These are phyloP conservation scores for Nakazawaea siamensis DNA, from an alignment of 805 yeast genomes.

Conservation along the genomic window DNA sequence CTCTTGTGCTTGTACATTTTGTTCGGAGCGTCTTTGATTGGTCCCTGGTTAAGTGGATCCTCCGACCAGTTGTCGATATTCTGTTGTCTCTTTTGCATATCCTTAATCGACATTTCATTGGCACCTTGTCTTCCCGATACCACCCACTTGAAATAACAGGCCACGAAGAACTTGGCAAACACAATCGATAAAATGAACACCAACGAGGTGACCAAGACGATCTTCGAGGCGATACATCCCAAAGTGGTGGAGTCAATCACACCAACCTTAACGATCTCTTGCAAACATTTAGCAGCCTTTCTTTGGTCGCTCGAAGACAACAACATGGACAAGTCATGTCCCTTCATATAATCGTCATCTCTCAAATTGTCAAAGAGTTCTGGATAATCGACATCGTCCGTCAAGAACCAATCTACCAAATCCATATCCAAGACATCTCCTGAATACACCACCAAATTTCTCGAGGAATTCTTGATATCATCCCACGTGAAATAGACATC, in stretches of 20 bases:
- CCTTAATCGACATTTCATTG: conserved; percentile 44
- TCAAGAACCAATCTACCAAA: conserved; percentile 66
- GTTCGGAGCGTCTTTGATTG: conserved; percentile 42
- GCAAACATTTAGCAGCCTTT: conserved; percentile 69
- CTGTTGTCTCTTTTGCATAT: conserved; percentile 54
- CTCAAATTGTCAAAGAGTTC: conserved; percentile 56
- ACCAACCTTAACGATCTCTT: conserved; percentile 85
- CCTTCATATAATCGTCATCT: conserved; percentile 46
- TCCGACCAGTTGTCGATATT: conserved; percentile 83
- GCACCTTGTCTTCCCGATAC: conserved; percentile 80
- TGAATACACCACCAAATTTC: conserved; percentile 80
- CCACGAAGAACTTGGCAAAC: conserved; percentile 67
- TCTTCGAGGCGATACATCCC: conserved; percentile 88
- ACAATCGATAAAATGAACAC: conserved; percentile 82
- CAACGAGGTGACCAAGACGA: conserved; percentile 74
- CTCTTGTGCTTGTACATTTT: conserved; percentile 39
- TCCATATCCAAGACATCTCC: conserved; percentile 84
- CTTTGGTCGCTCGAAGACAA: conserved; percentile 61
- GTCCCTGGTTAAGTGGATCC: conserved; percentile 36
- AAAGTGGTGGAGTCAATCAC: conserved; percentile 80
- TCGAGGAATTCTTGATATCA: conserved; percentile 56
- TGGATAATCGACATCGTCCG: conserved; percentile 67
- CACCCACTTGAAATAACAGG: conserved; percentile 85
- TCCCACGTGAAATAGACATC: conserved; percentile 90
- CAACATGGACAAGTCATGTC: conserved; percentile 75